Percentiles rank a stretch among this genome's conserved stretches.
Conservation (phyloP, 1,284 basidiomycete species). For the Calocybe gambosa region DNA sequence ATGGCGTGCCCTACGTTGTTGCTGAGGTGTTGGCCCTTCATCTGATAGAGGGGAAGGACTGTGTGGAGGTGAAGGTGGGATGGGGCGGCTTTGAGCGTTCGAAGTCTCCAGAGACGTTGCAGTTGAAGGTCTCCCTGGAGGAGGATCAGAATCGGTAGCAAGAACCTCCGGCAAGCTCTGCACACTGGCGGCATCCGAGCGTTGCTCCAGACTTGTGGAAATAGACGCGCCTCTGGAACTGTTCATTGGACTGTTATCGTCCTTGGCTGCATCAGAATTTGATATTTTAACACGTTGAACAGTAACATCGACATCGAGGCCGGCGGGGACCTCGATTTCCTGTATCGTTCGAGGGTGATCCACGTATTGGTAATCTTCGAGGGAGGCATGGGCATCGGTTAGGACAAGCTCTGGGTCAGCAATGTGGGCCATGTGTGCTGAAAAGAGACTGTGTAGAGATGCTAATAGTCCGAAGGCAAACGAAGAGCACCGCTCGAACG, state of each 20-base stretch:
- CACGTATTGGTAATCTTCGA: conserved; percentile 27
- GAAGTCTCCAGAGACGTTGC: conserved; percentile 18
- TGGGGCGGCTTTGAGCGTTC: conserved; percentile 20
- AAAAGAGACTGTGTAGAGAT: background rate
- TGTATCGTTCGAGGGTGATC: conserved; percentile 17
- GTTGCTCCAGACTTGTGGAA: conserved; percentile 29
- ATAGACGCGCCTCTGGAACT: conserved; percentile 23
- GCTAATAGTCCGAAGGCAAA: conserved; percentile 5
- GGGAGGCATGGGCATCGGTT: conserved; percentile 29
- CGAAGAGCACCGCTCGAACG: background rate
- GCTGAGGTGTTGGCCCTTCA: conserved; percentile 22
- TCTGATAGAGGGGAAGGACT: conserved; percentile 22
- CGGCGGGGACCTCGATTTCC: conserved; percentile 19
- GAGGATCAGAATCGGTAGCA: conserved; percentile 33
- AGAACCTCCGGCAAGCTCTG: conserved; percentile 54
- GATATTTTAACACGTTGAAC: conserved; percentile 26
- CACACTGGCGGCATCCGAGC: conserved; percentile 44
- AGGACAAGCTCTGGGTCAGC: conserved; percentile 30
- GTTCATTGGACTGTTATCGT: conserved; percentile 23
- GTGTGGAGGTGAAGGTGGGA: conserved; percentile 20
- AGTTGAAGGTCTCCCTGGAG: conserved; percentile 21
- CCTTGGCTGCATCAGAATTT: conserved; percentile 27
- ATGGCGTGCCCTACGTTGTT: conserved; percentile 32
- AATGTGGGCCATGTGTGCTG: conserved; percentile 19
- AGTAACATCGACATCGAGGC: conserved; percentile 20